phyloP scores from a whole-genome alignment of 2,329 filamentous ascomycete species.

The Fusarium redolens region DNA sequence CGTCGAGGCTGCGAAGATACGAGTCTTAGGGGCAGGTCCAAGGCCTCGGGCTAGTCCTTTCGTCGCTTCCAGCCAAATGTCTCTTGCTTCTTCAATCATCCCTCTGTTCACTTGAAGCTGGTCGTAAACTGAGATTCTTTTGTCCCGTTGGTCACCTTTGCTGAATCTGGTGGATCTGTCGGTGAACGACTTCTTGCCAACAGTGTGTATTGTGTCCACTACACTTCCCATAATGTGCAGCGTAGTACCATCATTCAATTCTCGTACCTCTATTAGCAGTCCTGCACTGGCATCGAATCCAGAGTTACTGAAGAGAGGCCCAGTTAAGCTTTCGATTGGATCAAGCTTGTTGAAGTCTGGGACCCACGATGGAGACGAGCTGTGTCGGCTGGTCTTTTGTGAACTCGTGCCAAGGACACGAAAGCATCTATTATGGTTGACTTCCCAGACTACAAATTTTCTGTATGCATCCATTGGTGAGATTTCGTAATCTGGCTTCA shows the following conservation, averaged over 20 bases:
- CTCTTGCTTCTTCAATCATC: neutral
- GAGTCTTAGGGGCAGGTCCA: rapidly evolving
- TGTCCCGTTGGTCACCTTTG: rapidly evolving
- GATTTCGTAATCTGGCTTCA: neutral
- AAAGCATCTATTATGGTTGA: rapidly evolving
- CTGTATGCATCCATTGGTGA: rapidly evolving
- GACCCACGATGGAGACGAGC: neutral
- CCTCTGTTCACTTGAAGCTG: rapidly evolving
- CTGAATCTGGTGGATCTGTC: rapidly evolving
- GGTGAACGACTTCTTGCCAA: neutral
- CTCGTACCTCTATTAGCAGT: rapidly evolving
- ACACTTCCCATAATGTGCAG: rapidly evolving
- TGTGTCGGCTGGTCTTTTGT: rapidly evolving
- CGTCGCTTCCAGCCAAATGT: neutral
- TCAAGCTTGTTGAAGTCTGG: neutral
- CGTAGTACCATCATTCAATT: rapidly evolving
- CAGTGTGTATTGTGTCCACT: neutral
- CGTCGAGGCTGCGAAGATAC: neutral
- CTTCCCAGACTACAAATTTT: rapidly evolving
- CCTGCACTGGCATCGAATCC: neutral
- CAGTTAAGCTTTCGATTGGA: rapidly evolving
- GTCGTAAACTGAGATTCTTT: rapidly evolving
- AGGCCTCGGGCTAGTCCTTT: rapidly evolving
- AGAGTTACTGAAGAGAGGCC: rapidly evolving
- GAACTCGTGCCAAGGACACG: neutral